A percentile compares a stretch with the other conserved stretches of the same genome.
Conservation (phyloP, 176 grass and related monocot species). For the Carex littledalei region DNA sequence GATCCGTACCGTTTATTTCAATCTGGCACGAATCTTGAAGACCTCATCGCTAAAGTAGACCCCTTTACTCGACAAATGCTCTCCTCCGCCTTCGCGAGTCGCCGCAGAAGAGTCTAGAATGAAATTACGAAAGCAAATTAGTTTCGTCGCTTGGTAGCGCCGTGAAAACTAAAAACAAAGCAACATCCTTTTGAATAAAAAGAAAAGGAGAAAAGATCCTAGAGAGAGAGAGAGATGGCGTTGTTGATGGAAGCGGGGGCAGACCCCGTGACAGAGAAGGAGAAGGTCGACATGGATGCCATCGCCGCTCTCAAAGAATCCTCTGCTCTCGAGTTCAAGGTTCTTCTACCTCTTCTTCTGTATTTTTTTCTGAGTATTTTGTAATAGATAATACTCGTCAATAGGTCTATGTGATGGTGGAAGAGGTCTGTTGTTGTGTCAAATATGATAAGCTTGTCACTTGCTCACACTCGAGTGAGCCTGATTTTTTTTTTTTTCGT, state of each 20-base stretch:
- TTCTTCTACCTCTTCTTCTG: background rate
- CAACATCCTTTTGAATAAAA: background rate
- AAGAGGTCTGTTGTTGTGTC: background rate
- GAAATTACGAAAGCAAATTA: background rate
- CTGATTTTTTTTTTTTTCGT: background rate
- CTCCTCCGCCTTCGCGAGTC: background rate
- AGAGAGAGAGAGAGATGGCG: constrained; percentile 40
- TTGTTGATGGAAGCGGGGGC: constrained; percentile 67
- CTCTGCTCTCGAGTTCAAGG: constrained; percentile 67
- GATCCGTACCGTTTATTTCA: too few relatives aligned
- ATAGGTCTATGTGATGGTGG: background rate
- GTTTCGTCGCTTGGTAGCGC: background rate
- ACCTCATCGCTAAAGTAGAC: too few relatives aligned
- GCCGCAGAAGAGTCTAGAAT: background rate
- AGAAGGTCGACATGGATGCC: constrained; percentile 66
- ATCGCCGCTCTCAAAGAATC: constrained; percentile 80
- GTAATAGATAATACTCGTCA: background rate
- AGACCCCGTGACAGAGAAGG: constrained; percentile 48
- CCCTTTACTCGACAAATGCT: too few relatives aligned
- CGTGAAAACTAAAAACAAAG: background rate
- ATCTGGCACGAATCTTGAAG: too few relatives aligned
- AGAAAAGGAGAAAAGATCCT: background rate
- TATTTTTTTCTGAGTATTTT: background rate
- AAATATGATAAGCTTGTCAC: background rate
- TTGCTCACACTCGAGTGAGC: background rate